Conservation (phyloP, 768 basidiomycete species). For the Glaciozyma martinii region DNA sequence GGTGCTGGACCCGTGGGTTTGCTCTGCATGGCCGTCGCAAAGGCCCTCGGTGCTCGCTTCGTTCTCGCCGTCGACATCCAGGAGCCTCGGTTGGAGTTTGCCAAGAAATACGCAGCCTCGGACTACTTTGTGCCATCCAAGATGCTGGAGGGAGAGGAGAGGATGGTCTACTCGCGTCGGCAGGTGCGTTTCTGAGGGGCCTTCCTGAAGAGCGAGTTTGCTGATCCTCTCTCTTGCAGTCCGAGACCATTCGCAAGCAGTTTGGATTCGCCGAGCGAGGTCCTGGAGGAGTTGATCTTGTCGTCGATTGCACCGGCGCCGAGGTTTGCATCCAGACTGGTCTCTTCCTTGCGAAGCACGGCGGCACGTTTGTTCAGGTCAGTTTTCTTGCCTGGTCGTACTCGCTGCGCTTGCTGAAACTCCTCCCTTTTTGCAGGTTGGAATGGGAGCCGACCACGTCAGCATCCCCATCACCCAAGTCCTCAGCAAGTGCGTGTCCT, state of each 20-base stretch:
- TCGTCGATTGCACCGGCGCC: conserved; percentile 86
- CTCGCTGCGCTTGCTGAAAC: neutral
- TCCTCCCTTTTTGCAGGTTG: neutral
- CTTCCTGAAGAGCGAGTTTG: neutral
- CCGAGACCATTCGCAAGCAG: conserved; percentile 54
- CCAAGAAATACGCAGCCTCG: conserved; percentile 73
- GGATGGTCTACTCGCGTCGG: conserved; percentile 56
- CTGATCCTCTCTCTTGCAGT: conserved; percentile 45
- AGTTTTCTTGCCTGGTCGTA: neutral
- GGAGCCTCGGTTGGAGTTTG: conserved; percentile 69
- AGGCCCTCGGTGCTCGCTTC: conserved; percentile 75
- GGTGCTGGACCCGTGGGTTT: conserved; percentile 75
- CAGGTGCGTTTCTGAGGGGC: neutral
- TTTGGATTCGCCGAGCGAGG: conserved; percentile 67
- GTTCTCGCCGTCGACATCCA: conserved; percentile 61
- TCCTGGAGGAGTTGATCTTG: conserved; percentile 62
- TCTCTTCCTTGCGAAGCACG: conserved; percentile 61
- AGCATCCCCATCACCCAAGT: conserved; percentile 52
- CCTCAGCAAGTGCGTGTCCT: conserved; percentile 39
- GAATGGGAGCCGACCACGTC: conserved; percentile 14
- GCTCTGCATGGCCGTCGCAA: conserved; percentile 89
- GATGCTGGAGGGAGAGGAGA: conserved; percentile 55
- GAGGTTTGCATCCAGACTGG: conserved; percentile 86
- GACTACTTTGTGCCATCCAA: conserved; percentile 51
- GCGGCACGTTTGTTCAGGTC: conserved; percentile 48